Base-by-base conservation (phyloP, 2,329 filamentous ascomycete genomes). In the Aspergillus flavus region DNA sequence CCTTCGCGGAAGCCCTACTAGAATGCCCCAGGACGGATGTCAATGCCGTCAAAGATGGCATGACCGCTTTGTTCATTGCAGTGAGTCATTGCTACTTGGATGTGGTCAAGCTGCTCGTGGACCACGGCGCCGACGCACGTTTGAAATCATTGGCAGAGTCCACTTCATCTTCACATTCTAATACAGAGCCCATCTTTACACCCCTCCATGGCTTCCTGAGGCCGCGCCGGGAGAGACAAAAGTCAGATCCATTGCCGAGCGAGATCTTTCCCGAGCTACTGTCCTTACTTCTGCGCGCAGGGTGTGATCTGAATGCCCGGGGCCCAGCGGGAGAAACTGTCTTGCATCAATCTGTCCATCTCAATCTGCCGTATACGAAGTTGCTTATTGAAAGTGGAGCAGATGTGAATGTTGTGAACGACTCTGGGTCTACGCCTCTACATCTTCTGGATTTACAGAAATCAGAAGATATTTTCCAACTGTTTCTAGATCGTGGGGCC, bases 401-500 rank as follows among this genome's bases (percentile, higher is more conserved):
- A 19, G 59, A 65, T 36, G 54, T 57, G 2, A 64, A 64, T 6
- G 46, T 59, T 12, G 23, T 52, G 28, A 61, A 62, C 23, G 26
- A 61, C n/a, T n/a, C 57, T 34, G 66, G 66, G 34, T 39, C 52
- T 11, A 67, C 63, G 1, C 45, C 64, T 19, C 30, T 62, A 34
- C 66, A 68, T 59, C 57, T 62, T 11, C 30, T 67, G 19, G 50
- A 57, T 21, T 32, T 39, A 2, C 39, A 59, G 14, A 54, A 54
- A 9, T 53, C 48, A n/a, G 61, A 62, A 16, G 58, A 46, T 45
- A 43, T 65, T 14, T 52, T 45, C 6, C 28, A 23, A 11, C 60
- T 71, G 3, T 66, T 26, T 23, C 21, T 71, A 46, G 50, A 41
- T 2, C 41, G 64, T 50, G 69, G 69, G 1, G 67, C 67, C 7